A percentile compares a stretch with the other conserved stretches of the same genome.
These are phyloP conservation scores for Colletotrichum sublineola DNA, from an alignment of 2,329 filamentous ascomycete genomes.

Conservation along the genomic window DNA sequence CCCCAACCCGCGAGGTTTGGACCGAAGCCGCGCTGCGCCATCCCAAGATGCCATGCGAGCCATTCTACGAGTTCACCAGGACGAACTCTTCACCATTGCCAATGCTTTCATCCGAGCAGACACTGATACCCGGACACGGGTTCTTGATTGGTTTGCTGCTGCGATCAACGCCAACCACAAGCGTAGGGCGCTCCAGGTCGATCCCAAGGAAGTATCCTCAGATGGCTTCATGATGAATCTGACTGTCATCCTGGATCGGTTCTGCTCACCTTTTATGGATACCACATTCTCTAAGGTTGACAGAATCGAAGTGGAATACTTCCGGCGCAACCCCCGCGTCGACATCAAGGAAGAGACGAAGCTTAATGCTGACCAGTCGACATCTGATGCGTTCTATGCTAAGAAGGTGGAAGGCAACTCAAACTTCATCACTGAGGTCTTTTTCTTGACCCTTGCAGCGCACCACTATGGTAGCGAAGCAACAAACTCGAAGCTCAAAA, in stretches of 20 bases:
- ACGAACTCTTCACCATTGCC: conserved; percentile 84
- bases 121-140: conserved; percentile 77
- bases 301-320: conserved; percentile 89
- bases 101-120: conserved; percentile 88
- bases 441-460: conserved; percentile 94
- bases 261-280: conserved; percentile 98
- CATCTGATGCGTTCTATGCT: conserved; percentile 86
- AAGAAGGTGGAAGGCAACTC: conserved; percentile 76
- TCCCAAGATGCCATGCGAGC: conserved; percentile 88
- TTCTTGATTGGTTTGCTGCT: conserved; percentile 93
- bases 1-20: conserved; percentile 81
- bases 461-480: conserved; percentile 97
- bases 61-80: conserved; percentile 85
- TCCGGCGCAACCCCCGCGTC: conserved; percentile 85
- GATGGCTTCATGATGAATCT: conserved; percentile 99
- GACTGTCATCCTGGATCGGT: conserved; percentile 84
- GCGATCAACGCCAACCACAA: conserved; percentile 95
- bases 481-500: conserved; percentile 81
- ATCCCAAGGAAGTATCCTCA: conserved; percentile 83
- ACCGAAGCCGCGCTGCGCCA: conserved; percentile 77
- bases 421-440: conserved; percentile 97
- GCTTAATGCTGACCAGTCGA: conserved; percentile 91
- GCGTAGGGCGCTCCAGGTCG: conserved; percentile 87
- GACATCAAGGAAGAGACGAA: conserved; percentile 95
- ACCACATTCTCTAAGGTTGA: conserved; percentile 91